These are phyloP conservation scores for Fraxinus americana DNA, from an alignment of 257 asterid genomes.

Conservation along the genomic window DNA sequence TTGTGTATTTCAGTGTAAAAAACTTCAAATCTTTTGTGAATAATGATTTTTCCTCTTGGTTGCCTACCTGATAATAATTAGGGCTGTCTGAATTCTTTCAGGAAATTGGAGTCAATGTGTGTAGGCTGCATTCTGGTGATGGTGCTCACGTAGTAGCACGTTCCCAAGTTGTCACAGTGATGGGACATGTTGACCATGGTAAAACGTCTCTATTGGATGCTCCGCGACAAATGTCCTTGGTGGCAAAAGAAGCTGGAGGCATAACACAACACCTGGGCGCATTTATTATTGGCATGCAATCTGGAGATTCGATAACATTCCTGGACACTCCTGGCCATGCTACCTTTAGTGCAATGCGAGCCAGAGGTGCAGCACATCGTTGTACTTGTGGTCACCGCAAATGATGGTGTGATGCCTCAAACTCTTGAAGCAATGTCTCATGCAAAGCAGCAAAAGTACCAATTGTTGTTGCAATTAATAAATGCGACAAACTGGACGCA, in stretches of 20 bases:
- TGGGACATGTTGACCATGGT: conserved; percentile 99
- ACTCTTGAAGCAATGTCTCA: conserved; percentile 95
- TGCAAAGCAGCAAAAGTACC: conserved; percentile 87
- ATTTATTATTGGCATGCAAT: conserved; percentile 91
- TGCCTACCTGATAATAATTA: conserved; percentile 14
- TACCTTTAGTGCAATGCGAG: conserved; percentile 97
- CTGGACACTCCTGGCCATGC: conserved; percentile 99
- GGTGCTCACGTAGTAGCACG: conserved; percentile 68
- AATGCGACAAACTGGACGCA: conserved; percentile 86
- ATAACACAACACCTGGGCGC: conserved; percentile 98
- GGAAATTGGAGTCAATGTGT: conserved; percentile 89
- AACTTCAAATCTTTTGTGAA: not conserved
- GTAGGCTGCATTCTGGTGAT: conserved; percentile 66
- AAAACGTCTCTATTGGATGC: conserved; percentile 95
- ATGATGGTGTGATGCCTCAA: conserved; percentile 99
- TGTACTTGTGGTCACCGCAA: conserved; percentile 97
- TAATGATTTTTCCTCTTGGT: not conserved
- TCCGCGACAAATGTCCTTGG: conserved; percentile 81
- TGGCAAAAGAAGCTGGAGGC: conserved; percentile 98
- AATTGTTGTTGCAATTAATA: conserved; percentile 84
- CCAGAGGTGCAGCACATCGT: conserved; percentile 94
- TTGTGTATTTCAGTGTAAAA: conserved; percentile 11
- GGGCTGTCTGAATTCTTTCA: conserved; percentile 33
- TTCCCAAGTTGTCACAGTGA: conserved; percentile 91
- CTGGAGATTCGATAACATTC: conserved; percentile 86